Percentiles rank a stretch among this genome's conserved stretches.
phyloP scores from a whole-genome alignment of 108 stramenopile species.

The Chaetoceros tenuissimus region DNA sequence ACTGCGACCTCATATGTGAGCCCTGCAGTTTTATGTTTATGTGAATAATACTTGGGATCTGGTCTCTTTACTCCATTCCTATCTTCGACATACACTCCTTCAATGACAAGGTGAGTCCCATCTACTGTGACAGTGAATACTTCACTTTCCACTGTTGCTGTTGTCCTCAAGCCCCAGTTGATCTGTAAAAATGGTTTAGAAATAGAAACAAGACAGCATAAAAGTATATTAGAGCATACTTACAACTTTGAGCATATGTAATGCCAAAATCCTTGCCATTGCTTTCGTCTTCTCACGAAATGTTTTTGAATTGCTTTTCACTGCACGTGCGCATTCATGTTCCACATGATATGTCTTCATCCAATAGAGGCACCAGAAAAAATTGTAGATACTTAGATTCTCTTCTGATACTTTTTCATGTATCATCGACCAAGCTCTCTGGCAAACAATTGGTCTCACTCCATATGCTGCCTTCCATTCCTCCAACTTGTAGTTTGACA shows the following conservation, averaged over 20 bases:
- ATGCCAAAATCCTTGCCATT: neutral
- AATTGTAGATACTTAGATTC: neutral
- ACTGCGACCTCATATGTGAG: conserved; percentile 23
- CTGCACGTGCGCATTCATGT: neutral
- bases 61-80: neutral
- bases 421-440: neutral
- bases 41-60: conserved; percentile 16
- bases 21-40: conserved; percentile 25
- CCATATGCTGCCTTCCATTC: neutral
- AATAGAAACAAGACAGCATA: neutral
- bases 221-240: neutral
- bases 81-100: neutral
- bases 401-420: neutral
- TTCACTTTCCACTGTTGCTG: neutral
- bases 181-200: neutral
- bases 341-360: neutral
- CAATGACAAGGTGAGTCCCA: neutral
- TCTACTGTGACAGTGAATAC: neutral
- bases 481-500: neutral
- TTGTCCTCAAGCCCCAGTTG: neutral
- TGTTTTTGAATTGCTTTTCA: neutral
- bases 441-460: neutral
- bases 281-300: neutral
- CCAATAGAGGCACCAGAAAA: neutral
- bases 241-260: neutral